Base-by-base conservation (phyloP, 2,329 filamentous ascomycete genomes). In the Talaromyces sp. region DNA sequence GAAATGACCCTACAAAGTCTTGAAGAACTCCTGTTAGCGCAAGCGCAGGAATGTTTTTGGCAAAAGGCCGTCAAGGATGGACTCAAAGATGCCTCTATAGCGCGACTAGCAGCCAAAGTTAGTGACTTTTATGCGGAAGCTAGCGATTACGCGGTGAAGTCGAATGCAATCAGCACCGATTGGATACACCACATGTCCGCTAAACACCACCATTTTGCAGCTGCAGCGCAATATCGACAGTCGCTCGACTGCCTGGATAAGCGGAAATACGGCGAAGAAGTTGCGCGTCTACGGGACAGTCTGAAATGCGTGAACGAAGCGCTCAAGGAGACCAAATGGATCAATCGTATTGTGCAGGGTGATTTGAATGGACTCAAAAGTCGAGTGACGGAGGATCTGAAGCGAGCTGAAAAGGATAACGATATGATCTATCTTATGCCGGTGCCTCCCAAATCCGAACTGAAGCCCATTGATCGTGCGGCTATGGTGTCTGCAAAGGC, bases 141-240 rank as follows among this genome's bases (percentile, higher is more conserved):
- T 0, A 89, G 91, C 6, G 94, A 97, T 71, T 90, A 89, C 69
- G 93, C 92, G 10, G 88, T 96, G 74, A 92, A 93, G 77, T 97
- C 93, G 68, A 89, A 97, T 72, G 89, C 91, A 17, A 89, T 98
- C 70, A 95, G 91, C 75, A 93, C 91, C 64, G 91, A 95, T 68
- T 98, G 94, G 95, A 97, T 99, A 71, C 94, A 98, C 77, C 94
- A 98, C 75, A 93, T 96, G 86, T 93, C 91, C 29, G 95, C 94
- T 5, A 99, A 98, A 76, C 93, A 98, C 74, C 91, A 97, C 74
- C 95, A 98, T 77, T 98, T 99, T 79, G 93, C 94, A 1, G 94
- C 92, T 0, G 95, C 95, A 0, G 95, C 95, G 0, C 95, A 99
- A 75, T 98, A 94, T 72, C 85, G 95, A 15, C 92, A 94, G 29